phyloP scores from a whole-genome alignment of 306 rosid species.

The Vigna mungo region DNA sequence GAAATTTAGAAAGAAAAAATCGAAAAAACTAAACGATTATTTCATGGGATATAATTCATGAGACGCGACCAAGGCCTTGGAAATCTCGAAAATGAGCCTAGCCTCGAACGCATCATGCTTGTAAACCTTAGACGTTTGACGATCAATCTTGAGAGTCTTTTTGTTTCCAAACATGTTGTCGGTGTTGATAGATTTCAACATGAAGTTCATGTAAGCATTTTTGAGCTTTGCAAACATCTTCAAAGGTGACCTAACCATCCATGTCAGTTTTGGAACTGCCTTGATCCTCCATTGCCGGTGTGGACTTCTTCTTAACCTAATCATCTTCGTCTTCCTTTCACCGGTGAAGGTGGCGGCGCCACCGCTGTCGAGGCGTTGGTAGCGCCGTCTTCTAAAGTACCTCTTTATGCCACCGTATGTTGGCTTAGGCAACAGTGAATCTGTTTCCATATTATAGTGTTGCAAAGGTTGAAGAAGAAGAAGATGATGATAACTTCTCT shows the following conservation, averaged over 20 bases:
- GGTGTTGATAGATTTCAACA: conserved; percentile 45
- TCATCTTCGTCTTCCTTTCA: conserved; percentile 42
- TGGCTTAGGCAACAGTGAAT: conserved; percentile 51
- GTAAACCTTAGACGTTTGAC: conserved; percentile 21
- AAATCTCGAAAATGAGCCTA: conserved; percentile 65
- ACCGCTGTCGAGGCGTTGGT: conserved; percentile 45
- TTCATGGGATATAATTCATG: conserved; percentile 47
- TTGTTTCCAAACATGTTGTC: conserved; percentile 48
- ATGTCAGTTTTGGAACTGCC: conserved; percentile 48
- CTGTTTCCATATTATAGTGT: conserved; percentile 43
- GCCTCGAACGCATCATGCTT: conserved; percentile 52
- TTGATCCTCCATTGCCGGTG: conserved; percentile 52
- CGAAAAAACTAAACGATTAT: background rate
- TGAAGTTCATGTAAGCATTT: conserved; percentile 55
- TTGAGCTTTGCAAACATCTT: conserved; percentile 57
- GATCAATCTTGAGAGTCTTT: conserved; percentile 43
- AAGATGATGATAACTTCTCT: background rate
- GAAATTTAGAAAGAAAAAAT: background rate
- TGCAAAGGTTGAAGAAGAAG: background rate
- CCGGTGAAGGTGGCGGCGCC: background rate
- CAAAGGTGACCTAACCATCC: conserved; percentile 52
- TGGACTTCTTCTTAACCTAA: conserved; percentile 43
- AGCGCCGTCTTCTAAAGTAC: conserved; percentile 48
- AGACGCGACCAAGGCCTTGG: conserved; percentile 59
- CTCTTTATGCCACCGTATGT: conserved; percentile 44